Percentiles rank a stretch among this genome's conserved stretches.
phyloP scores from a whole-genome alignment of 805 yeast species.

The Wickerhamiella vanderwaltii region DNA sequence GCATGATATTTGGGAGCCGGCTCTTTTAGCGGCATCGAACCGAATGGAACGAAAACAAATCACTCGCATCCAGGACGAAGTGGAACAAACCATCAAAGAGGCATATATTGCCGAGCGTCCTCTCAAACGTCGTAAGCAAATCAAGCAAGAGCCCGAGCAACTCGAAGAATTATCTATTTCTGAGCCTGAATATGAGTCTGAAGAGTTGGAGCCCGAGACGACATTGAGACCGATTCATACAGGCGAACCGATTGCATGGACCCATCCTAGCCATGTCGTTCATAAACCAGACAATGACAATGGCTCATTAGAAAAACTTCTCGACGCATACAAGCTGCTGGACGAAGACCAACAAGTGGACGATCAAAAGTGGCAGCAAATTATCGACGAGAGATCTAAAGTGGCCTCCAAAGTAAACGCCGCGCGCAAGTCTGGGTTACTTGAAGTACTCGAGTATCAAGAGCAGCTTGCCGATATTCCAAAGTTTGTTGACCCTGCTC shows the following conservation, averaged over 20 bases:
- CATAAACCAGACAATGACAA: constrained; percentile 33
- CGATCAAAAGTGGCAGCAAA: constrained; percentile 28
- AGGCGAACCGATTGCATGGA: constrained; percentile 26
- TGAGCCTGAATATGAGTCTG: constrained; percentile 12
- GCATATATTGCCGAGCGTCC: neutral
- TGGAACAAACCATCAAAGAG: neutral
- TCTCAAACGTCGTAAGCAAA: neutral
- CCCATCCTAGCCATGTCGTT: constrained; percentile 49
- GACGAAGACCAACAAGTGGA: constrained; percentile 45
- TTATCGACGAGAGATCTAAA: constrained; percentile 40
- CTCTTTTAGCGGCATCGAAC: constrained; percentile 14
- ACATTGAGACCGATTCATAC: constrained; percentile 30
- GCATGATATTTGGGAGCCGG: constrained; percentile 31
- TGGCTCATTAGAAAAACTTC: constrained; percentile 31
- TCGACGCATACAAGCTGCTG: constrained; percentile 45
- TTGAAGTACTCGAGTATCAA: constrained; percentile 24
- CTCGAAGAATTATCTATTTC: neutral
- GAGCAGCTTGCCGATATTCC: constrained; percentile 23
- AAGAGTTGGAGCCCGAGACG: constrained; percentile 4
- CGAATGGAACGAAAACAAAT: constrained; percentile 15
- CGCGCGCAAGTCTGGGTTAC: constrained; percentile 32
- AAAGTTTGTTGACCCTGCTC: constrained; percentile 39
- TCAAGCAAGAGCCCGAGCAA: neutral
- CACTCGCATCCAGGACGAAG: constrained; percentile 1
- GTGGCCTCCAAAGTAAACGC: constrained; percentile 35